These are phyloP conservation scores for Neopestalotiopsis rosae DNA, from an alignment of 2,329 filamentous ascomycete genomes.

Conservation along the genomic window DNA sequence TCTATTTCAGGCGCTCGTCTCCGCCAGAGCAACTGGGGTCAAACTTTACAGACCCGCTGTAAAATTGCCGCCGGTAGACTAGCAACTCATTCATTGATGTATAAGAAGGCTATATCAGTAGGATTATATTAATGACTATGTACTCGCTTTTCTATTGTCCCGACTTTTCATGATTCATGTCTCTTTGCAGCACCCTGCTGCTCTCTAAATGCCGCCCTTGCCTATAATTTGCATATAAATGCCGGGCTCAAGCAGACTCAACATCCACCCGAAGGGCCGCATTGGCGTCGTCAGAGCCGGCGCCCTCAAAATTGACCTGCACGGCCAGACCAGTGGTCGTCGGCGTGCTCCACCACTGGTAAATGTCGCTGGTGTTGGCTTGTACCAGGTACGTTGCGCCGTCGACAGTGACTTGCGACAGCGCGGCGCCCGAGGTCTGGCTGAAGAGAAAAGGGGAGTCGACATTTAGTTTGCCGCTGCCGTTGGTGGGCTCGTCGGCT, in stretches of 20 bases:
- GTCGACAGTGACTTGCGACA: constrained; percentile 8
- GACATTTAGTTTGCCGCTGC: background rate
- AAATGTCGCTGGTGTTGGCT: background rate
- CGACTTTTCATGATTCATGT: background rate
- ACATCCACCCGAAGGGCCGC: constrained; percentile 7
- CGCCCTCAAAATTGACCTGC: constrained; percentile 14
- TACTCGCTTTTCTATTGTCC: background rate
- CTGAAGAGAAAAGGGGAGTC: background rate
- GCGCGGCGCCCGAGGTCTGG: background rate
- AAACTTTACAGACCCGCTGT: no score
- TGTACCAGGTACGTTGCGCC: constrained; percentile 4
- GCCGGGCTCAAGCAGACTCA: background rate
- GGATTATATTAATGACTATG: background rate
- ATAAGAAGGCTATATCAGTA: background rate
- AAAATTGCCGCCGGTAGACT: no score
- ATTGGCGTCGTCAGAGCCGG: constrained; percentile 12
- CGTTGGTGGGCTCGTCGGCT: constrained; percentile 8
- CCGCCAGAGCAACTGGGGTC: no score
- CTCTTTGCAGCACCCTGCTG: background rate
- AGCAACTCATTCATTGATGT: background rate
- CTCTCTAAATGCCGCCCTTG: background rate
- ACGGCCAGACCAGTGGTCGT: constrained; percentile 15
- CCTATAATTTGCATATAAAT: background rate
- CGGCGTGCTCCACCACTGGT: constrained; percentile 14
- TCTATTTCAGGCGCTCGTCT: no score